A percentile compares a stretch with the other conserved stretches of the same genome.
Evolutionary conservation across 371 early-diverging fungal genomes (phyloP).

Genomic region (Polyrhizophydium stewartii): DNA sequence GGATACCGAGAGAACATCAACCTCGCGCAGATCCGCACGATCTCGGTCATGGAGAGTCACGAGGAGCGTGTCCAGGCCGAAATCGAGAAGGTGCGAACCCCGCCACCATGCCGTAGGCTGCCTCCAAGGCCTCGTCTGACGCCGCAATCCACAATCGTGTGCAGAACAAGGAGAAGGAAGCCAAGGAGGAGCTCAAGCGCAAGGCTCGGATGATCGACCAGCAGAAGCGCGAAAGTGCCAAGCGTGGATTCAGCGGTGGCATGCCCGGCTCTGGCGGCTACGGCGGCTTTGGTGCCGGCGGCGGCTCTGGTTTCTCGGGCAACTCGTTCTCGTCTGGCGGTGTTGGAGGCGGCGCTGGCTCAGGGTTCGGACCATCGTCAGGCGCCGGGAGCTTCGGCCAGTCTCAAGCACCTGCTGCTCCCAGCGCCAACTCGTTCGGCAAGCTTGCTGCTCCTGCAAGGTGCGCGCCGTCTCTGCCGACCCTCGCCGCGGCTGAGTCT

Average conservation of each 20-base stretch:
- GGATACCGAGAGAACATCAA: constrained; percentile 79
- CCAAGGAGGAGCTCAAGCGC: constrained; percentile 90
- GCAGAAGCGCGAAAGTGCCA: constrained; percentile 78
- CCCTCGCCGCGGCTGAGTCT: too few species aligned
- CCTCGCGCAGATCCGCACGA: constrained; percentile 82
- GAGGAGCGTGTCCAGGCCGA: constrained; percentile 96
- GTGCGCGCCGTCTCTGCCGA: too few species aligned
- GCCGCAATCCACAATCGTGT: not conserved
- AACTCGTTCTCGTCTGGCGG: not conserved
- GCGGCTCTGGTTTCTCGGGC: constrained; percentile 11
- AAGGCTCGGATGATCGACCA: constrained; percentile 87
- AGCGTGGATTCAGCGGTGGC: constrained; percentile 53
- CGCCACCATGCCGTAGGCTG: too few species aligned
- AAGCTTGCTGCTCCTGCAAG: too few species aligned
- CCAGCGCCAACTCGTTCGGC: too few species aligned
- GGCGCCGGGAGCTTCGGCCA: too few species aligned
- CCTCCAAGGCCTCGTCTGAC: too few species aligned
- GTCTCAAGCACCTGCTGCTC: too few species aligned
- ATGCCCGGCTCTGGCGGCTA: constrained; percentile 8
- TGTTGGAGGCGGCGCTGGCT: too few species aligned
- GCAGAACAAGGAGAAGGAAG: constrained; percentile 93
- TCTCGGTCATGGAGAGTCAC: constrained; percentile 94
- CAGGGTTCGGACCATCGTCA: too few species aligned
- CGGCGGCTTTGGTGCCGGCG: constrained; percentile 29
- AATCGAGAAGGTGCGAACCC: constrained; percentile 76